Percentiles rank a stretch among this genome's conserved stretches.
These are phyloP conservation scores for Cyclotella baltica DNA, from an alignment of 108 stramenopile genomes.

Conservation along the genomic window DNA sequence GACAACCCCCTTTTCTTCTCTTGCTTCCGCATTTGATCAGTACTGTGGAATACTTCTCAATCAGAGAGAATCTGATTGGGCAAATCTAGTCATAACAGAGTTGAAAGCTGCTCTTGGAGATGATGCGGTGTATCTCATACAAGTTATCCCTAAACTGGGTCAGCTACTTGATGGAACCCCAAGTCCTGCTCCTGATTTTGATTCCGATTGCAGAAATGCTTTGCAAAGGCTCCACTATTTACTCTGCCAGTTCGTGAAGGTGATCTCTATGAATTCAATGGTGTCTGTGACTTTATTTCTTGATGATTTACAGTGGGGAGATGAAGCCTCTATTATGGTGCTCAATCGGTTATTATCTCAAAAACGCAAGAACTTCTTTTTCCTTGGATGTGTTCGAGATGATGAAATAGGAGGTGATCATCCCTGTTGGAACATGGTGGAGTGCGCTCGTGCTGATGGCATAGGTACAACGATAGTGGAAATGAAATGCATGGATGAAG, in stretches of 20 bases:
- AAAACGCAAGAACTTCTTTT: neutral
- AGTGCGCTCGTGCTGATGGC: neutral
- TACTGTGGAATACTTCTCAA: constrained; percentile 11
- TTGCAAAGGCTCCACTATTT: constrained; percentile 26
- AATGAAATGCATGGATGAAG: too few species aligned
- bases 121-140: neutral
- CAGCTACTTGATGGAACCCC: neutral
- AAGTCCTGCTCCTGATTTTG: neutral
- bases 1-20: too few species aligned
- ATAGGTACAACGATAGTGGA: neutral
- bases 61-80: neutral
- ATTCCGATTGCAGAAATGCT: constrained; percentile 5
- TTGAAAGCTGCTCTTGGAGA: neutral
- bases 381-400: constrained; percentile 21
- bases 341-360: constrained; percentile 12
- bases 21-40: too few species aligned
- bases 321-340: constrained; percentile 10
- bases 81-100: neutral
- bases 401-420: constrained; percentile 22
- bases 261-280: constrained; percentile 11
- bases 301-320: constrained; percentile 40
- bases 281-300: constrained; percentile 20
- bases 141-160: constrained; percentile 20
- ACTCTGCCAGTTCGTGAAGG: constrained; percentile 16
- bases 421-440: constrained; percentile 1